Evolutionary conservation across 2,329 filamentous ascomycete genomes (phyloP), one percentile per base, ranked within the genome.

Genomic region (Arthrinium puccinioides): DNA sequence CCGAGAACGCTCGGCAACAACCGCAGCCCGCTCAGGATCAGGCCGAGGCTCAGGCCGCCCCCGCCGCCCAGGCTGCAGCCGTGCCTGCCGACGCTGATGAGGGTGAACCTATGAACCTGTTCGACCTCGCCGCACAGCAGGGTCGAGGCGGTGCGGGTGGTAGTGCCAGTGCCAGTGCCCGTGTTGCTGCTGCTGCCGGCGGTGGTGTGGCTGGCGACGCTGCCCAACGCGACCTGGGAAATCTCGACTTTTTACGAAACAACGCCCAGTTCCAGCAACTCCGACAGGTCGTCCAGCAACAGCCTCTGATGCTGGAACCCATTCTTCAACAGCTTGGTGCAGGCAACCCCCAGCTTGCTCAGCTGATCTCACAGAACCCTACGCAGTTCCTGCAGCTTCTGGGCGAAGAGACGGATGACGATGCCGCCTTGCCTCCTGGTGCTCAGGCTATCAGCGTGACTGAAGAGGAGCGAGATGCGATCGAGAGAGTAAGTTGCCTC

Each of bases 181-280:
- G 60, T 38, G 59, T 57, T 37, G 63, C 62, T 8, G 64, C 62
- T 1, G 60, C 58, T 0, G 68, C 65, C 18, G 66, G 67, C 11
- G 69, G 64, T 4, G 73, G 64, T 9, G 70, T 64, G 24, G 72
- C 67, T 23, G 70, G 63, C 25, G 63, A 53, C 30, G 72, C 60
- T 34, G 64, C 54, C 21, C 60, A 52, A 14, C 63, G 59, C 15
- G 62, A 56, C 37, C 67, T 62, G 31, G 64, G 64, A 41, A 94
- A 89, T 55, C 77, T 98, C 41, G 90, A 97, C 47, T 97, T 95
- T 61, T 71, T 98, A 39, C 83, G 92, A 55, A 87, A 89, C 63
- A 97, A 97, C 61, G 83, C 89, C 18, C 90, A 97, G 63, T 98
- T 98, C 67, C 92, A 97, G 66, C 92, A 98, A 66, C 77, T 98